Evolutionary conservation across 2,329 filamentous ascomycete species (phyloP), one percentile per base, ranked within the genome.

Genomic region (Neofusicoccum ribis): DNA sequence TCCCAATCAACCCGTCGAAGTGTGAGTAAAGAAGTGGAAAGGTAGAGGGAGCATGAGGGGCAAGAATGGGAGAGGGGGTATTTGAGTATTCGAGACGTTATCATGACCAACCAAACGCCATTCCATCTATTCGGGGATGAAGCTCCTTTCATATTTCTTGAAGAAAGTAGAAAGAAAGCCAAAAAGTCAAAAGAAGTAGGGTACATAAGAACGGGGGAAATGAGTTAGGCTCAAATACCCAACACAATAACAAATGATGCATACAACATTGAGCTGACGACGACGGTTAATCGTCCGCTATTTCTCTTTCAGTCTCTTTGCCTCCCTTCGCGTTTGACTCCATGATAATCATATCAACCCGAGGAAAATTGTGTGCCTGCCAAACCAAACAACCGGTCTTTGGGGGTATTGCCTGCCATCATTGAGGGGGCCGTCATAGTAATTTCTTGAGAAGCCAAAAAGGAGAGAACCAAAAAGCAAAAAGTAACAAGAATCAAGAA

Each of bases 301-400:
- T 23, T 47, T 46, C 12, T 20, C 46, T 49, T 36, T 60, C 43
- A 47, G 20, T 52, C 47, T 63, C 36, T 50, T 27, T 20, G 54
- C 23, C 54, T 37, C 60, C 34, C 34, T 50, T 36, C 39, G 60
- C 17, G 34, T 23, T 51, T 34, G 60, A 43, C 49, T 52, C 46
- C 60, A 63, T 50, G 36, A 52, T 52, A 51, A 41, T 50, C 46
- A 47, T 51, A 43, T 31, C 44, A 27, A 51, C 23, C 49, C 34
- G 47, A 52, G 60, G 51, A 52, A 63, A 34, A 8, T 20, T 59
- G 52, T 34, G 39, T 58, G 54, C 39, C 54, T 60, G 56, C 56
- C 43, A 47, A 60, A 37, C 43, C 56, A 60, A 60, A 60, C 41
- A 60, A 60, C 43, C 56, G 43, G 56, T 60, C 56, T 60, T 49